phyloP scores from a whole-genome alignment of 495 filamentous ascomycete species.

The Articulospora tetracladia region DNA sequence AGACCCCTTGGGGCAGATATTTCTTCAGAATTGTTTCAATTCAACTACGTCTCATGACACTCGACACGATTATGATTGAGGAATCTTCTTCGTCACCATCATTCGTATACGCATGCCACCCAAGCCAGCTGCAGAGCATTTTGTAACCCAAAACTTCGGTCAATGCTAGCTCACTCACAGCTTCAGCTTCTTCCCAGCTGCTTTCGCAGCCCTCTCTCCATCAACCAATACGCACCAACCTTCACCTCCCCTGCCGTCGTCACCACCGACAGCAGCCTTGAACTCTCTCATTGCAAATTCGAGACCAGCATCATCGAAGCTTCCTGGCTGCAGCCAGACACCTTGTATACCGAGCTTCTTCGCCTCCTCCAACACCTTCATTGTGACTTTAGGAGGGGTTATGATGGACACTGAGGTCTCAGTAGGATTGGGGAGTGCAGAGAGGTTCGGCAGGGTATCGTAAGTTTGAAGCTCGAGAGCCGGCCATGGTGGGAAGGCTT shows the following conservation, averaged over 20 bases:
- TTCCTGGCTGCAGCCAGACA: constrained; percentile 92
- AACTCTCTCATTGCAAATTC: constrained; percentile 63
- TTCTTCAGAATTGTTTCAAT: no score
- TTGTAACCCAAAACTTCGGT: no score
- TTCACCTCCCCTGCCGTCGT: constrained; percentile 62
- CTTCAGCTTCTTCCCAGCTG: constrained; percentile 37
- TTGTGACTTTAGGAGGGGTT: constrained; percentile 76
- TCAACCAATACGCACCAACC: constrained; percentile 93
- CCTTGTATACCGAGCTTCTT: constrained; percentile 71
- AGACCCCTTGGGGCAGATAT: no score
- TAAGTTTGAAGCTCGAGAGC: constrained; percentile 44
- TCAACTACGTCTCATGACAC: no score
- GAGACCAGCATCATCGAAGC: constrained; percentile 70
- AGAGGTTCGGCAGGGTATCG: constrained; percentile 61
- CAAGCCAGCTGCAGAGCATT: no score
- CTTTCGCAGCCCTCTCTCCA: constrained; percentile 67
- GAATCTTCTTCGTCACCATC: no score
- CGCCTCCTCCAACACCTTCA: constrained; percentile 69
- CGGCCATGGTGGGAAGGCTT: constrained; percentile 35
- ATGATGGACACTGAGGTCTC: constrained; percentile 81
- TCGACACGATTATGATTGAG: no score
- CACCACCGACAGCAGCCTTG: constrained; percentile 65
- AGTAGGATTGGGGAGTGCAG: constrained; percentile 55
- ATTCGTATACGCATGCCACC: no score
- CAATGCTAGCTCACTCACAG: neutral